Percentiles rank a stretch among this genome's conserved stretches.
Conservation (phyloP, 2,329 filamentous ascomycete genomes). For the Trichoderma citrinoviride region DNA sequence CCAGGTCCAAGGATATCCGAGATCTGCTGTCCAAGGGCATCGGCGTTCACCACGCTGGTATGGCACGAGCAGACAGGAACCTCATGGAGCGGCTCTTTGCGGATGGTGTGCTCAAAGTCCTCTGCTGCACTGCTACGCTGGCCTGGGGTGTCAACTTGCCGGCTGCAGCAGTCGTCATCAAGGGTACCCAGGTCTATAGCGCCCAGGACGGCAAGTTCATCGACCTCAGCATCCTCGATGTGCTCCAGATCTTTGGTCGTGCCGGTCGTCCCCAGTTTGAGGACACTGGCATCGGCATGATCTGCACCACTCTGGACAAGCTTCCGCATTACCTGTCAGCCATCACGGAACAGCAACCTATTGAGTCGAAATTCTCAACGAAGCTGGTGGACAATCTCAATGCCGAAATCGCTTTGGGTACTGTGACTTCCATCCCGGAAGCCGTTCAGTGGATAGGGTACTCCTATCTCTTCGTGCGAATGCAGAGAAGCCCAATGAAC, state of each 20-base stretch:
- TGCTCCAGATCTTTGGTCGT: slow-evolving; percentile 97
- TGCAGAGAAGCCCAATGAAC: slow-evolving; percentile 84
- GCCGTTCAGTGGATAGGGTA: slow-evolving; percentile 97
- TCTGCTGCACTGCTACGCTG: slow-evolving; percentile 96
- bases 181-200: slow-evolving; percentile 96
- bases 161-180: slow-evolving; percentile 94
- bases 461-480: slow-evolving; percentile 94
- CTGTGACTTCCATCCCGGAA: slow-evolving; percentile 90
- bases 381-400: slow-evolving; percentile 97
- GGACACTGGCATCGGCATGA: slow-evolving; percentile 96
- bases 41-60: slow-evolving; percentile 93
- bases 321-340: slow-evolving; percentile 86
- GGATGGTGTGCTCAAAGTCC: slow-evolving; percentile 90
- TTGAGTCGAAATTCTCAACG: slow-evolving; percentile 92
- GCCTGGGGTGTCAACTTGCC: slow-evolving; percentile 99
- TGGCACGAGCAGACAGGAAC: slow-evolving; percentile 91
- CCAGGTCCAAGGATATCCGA: slow-evolving; percentile 80
- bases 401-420: slow-evolving; percentile 88
- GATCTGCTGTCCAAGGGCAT: slow-evolving; percentile 89
- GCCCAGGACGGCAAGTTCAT: slow-evolving; percentile 95
- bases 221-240: slow-evolving; percentile 92
- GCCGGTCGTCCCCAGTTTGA: slow-evolving; percentile 97
- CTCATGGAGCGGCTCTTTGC: slow-evolving; percentile 90
- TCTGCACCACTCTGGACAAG: slow-evolving; percentile 94
- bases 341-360: slow-evolving; percentile 92